Percentiles rank a stretch among this genome's conserved stretches.
Conservation (phyloP, 106 monocot genomes). For the Acorus calamus region DNA sequence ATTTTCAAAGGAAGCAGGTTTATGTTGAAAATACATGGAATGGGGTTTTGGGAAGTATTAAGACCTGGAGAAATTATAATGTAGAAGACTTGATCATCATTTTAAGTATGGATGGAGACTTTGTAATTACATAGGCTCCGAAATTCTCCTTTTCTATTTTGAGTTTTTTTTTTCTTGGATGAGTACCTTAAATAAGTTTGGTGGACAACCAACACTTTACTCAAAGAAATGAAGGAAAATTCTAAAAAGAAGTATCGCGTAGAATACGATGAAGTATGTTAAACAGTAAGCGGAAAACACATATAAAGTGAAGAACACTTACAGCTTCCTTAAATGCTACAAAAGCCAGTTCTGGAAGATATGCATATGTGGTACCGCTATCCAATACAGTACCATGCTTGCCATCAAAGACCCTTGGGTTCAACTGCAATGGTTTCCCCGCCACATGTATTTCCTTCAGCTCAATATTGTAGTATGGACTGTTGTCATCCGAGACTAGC, state of each 20-base stretch:
- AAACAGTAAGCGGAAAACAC: background rate
- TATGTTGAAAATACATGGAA: too few relatives aligned
- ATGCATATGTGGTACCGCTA: conserved; percentile 98
- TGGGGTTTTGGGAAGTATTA: too few relatives aligned
- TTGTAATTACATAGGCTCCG: too few relatives aligned
- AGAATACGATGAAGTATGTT: background rate
- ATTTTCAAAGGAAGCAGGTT: too few relatives aligned
- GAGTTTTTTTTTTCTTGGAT: background rate
- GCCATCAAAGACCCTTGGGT: conserved; percentile 54
- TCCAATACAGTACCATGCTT: conserved; percentile 87
- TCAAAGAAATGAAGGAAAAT: background rate
- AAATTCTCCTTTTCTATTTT: too few relatives aligned
- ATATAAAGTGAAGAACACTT: conserved; percentile 15
- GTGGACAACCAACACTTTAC: background rate
- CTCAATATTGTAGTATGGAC: conserved; percentile 93
- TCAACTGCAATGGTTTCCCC: conserved; percentile 49
- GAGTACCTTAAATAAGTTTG: background rate
- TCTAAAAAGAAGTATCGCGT: background rate
- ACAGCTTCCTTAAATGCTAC: conserved; percentile 69
- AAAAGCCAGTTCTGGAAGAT: conserved; percentile 81
- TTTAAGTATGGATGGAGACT: too few relatives aligned
- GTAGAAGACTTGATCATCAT: too few relatives aligned
- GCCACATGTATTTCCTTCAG: conserved; percentile 81
- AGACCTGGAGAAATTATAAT: too few relatives aligned
- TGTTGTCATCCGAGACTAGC: conserved; percentile 77